Evolutionary conservation across 345 rosid genomes (phyloP), one percentile per base, ranked within the genome.

Genomic region (Turnera subulata): DNA sequence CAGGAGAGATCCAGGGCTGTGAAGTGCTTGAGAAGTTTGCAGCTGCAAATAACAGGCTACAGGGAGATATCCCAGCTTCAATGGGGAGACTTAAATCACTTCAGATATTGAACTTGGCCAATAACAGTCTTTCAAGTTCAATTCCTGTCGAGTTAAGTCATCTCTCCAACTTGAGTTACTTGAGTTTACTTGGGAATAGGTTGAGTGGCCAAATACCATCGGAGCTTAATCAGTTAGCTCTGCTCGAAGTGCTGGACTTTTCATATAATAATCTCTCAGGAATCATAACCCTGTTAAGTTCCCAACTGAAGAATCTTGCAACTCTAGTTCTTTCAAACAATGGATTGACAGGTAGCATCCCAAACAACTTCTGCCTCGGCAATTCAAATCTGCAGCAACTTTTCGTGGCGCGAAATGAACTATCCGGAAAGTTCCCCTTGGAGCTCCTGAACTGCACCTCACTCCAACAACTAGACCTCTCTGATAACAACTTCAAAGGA

Each of bases 261-360:
- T 86, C 98, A 1, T 35, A 24, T 15, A 91, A 88, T 69, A 74
- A 80, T 66, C 79, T 88, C 60, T 81, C 87, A 15, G 95, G 98
- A 50, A 65, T 62, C n/a, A 62, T 88, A 40, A 63, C 54, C 42
- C 73, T 83, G 50, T 62, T 62, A 18, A 66, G 53, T 67, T 45
- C 71, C 69, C 70, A 64, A 25, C 21, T 86, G 73, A 71, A 44
- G 70, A 78, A 76, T 33, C 87, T 91, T 15, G 29, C 50, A 37
- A 29, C 48, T 47, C 62, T 86, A 66, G 74, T 76, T 71, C 73
- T 91, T 51, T 64, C 79, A 1, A 52, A 68, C 6, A 91, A 84
- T 64, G 67, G 48, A 62, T 72, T 91, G 56, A 69, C 79, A 29
- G 92, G 90, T 15, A 75, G 59, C 20, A 53, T 88, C 19, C 88